Evolutionary conservation across 1,139 yeast species (phyloP).

Genomic region (Kazachstania sp.): DNA sequence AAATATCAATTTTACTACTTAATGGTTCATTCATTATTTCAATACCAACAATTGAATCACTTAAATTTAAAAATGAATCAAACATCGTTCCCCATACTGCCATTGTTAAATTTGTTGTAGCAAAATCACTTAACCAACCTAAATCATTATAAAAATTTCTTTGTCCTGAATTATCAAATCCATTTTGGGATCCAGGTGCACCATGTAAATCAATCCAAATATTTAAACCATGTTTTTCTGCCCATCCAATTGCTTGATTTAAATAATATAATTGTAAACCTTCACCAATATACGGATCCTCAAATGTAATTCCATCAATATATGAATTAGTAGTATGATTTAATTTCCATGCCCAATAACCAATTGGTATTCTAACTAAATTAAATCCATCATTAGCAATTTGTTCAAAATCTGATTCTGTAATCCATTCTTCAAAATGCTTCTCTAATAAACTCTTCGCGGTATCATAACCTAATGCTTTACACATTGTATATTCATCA

Average conservation of each 20-base stretch:
- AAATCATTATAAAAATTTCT: conserved; percentile 36
- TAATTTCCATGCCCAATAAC: conserved; percentile 56
- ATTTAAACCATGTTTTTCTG: conserved; percentile 40
- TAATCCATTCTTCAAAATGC: conserved; percentile 50
- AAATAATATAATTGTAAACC: conserved; percentile 42
- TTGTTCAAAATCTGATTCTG: conserved; percentile 44
- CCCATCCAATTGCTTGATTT: conserved; percentile 50
- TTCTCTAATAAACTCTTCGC: conserved; percentile 37
- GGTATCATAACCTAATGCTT: conserved; percentile 40
- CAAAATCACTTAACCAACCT: conserved; percentile 43
- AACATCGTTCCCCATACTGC: conserved; percentile 39
- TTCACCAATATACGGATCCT: conserved; percentile 53
- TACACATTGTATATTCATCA: conserved; percentile 50
- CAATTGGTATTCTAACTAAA: conserved; percentile 56
- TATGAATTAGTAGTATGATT: conserved; percentile 20
- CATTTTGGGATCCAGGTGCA: conserved; percentile 61
- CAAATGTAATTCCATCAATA: conserved; percentile 15
- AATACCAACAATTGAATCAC: conserved; percentile 47
- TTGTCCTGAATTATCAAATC: conserved; percentile 60
- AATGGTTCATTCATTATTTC: conserved; percentile 64
- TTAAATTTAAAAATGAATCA: conserved; percentile 48
- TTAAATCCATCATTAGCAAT: conserved; percentile 47
- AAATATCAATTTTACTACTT: conserved; percentile 37
- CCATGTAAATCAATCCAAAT: conserved; percentile 62
- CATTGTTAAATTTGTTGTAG: conserved; percentile 38